Conservation (phyloP, 345 rosid species). For the Sonneratia alba region DNA sequence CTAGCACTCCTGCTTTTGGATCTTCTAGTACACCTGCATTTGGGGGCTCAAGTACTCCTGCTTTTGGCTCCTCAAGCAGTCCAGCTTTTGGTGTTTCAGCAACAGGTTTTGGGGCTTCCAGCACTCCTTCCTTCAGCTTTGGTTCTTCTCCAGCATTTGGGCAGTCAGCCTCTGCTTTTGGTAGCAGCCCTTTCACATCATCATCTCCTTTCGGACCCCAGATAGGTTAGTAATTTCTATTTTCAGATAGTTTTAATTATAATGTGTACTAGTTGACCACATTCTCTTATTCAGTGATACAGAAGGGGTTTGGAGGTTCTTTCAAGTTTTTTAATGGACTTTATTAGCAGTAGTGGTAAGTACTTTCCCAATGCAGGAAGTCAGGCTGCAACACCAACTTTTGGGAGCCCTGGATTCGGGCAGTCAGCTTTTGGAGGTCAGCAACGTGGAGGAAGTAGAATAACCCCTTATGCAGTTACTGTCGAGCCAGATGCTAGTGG, state of each 20-base stretch:
- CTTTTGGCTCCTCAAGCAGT: slow-evolving; percentile 39
- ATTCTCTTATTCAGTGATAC: background rate
- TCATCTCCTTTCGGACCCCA: slow-evolving; percentile 63
- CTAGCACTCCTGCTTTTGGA: slow-evolving; percentile 25
- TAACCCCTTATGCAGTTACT: slow-evolving; percentile 54
- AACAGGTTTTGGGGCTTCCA: slow-evolving; percentile 24
- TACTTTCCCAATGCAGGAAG: slow-evolving; percentile 36
- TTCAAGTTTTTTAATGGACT: background rate
- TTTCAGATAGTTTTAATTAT: background rate
- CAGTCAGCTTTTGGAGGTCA: slow-evolving; percentile 66
- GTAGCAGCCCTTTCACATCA: slow-evolving; percentile 60
- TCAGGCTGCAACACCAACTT: slow-evolving; percentile 58
- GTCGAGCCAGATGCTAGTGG: slow-evolving; percentile 46
- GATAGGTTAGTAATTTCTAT: slow-evolving; percentile 37
- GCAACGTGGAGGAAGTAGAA: slow-evolving; percentile 79
- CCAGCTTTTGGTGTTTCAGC: slow-evolving; percentile 19
- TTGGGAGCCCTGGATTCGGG: slow-evolving; percentile 55
- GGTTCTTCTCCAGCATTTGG: slow-evolving; percentile 64
- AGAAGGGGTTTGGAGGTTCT: background rate
- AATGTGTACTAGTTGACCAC: background rate
- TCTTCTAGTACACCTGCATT: slow-evolving; percentile 30
- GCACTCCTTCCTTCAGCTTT: slow-evolving; percentile 50
- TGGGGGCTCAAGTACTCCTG: slow-evolving; percentile 40
- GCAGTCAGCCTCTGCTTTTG: slow-evolving; percentile 67
- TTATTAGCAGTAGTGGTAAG: background rate